Conservation (phyloP, 192 early-diverging fungal species). For the Chytriomyces sp. region DNA sequence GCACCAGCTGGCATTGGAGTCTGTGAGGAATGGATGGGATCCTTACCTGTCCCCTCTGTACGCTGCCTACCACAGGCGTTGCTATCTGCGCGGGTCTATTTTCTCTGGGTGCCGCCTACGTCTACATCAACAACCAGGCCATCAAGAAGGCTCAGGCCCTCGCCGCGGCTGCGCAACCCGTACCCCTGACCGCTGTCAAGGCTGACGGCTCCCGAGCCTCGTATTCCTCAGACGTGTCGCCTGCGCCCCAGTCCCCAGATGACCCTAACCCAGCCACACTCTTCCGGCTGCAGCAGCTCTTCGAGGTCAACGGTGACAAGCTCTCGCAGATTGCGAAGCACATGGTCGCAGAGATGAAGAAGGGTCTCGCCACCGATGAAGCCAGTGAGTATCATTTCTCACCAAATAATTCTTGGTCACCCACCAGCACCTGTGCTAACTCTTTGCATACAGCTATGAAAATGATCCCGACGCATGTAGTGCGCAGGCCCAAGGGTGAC, state of each 20-base stretch:
- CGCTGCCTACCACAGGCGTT: not conserved
- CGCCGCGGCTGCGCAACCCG: not conserved
- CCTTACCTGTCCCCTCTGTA: not conserved
- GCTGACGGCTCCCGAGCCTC: not conserved
- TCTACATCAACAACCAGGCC: slow-evolving; percentile 8
- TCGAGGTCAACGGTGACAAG: slow-evolving; percentile 41
- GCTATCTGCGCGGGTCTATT: not conserved
- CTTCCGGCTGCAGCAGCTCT: slow-evolving; percentile 36
- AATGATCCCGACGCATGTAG: slow-evolving; percentile 94
- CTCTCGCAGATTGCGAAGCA: slow-evolving; percentile 49
- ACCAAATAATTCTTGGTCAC: too few relatives aligned
- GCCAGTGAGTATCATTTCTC: slow-evolving; percentile 9
- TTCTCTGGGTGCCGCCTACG: not conserved
- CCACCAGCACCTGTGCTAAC: not conserved
- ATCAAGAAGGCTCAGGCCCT: not conserved
- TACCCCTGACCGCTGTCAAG: not conserved
- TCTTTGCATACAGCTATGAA: slow-evolving; percentile 29
- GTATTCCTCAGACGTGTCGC: slow-evolving; percentile 14
- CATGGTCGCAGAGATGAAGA: slow-evolving; percentile 52
- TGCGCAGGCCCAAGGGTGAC: slow-evolving; percentile 73
- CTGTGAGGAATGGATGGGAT: not conserved
- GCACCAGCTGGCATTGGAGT: not conserved
- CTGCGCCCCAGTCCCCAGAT: slow-evolving; percentile 8
- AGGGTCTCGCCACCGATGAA: slow-evolving; percentile 48
- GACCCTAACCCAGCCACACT: slow-evolving; percentile 31